Evolutionary conservation across 768 basidiomycete genomes (phyloP).

Genomic region (Vararia minispora): DNA sequence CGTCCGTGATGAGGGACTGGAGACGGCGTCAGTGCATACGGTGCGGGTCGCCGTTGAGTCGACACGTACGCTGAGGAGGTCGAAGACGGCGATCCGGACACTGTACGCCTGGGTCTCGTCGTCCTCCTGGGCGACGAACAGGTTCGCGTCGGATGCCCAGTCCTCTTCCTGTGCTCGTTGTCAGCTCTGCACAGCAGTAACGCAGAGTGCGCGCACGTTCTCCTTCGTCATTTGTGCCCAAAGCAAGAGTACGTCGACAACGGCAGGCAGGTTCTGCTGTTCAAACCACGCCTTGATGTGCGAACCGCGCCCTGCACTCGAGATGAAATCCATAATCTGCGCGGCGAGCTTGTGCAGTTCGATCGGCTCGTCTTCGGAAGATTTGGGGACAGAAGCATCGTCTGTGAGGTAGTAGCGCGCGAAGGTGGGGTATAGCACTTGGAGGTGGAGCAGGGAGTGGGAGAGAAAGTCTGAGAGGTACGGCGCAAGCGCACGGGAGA

Average conservation of each 20-base stretch:
- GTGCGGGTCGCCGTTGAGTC: not conserved
- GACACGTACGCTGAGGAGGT: conserved; percentile 57
- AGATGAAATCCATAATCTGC: conserved; percentile 73
- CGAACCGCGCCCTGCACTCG: conserved; percentile 51
- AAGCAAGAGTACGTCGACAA: conserved; percentile 48
- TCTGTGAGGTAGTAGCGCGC: conserved; percentile 48
- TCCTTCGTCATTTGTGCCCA: conserved; percentile 85
- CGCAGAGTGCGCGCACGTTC: conserved; percentile 43
- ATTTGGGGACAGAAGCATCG: conserved; percentile 42
- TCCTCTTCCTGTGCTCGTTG: conserved; percentile 59
- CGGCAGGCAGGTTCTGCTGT: conserved; percentile 32
- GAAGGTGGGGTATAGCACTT: conserved; percentile 47
- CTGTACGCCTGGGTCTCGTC: conserved; percentile 81
- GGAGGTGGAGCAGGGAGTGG: conserved; percentile 48
- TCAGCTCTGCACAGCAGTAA: conserved; percentile 2
- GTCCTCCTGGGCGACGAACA: conserved; percentile 90
- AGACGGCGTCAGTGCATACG: not conserved
- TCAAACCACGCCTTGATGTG: conserved; percentile 57
- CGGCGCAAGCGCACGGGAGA: conserved; percentile 59
- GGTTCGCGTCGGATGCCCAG: conserved; percentile 84
- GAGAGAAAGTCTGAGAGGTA: conserved; percentile 52
- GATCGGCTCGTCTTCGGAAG: conserved; percentile 67
- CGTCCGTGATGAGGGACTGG: conserved; percentile 50
- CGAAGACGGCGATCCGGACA: conserved; percentile 74
- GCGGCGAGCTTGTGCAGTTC: conserved; percentile 70